Conservation (phyloP, 805 yeast species). For the Torulaspora delbrueckii region DNA sequence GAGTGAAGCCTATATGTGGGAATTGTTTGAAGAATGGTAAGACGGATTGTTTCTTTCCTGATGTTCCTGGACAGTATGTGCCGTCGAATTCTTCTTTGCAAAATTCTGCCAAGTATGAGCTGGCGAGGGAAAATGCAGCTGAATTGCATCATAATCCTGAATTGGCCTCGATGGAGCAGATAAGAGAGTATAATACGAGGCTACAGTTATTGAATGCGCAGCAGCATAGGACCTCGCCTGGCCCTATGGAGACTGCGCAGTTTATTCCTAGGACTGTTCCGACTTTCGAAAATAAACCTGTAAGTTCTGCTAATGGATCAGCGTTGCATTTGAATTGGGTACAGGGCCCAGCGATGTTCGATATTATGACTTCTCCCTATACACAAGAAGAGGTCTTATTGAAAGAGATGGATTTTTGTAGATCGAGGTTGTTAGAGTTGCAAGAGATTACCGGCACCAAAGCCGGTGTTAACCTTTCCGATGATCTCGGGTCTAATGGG, state of each 20-base stretch:
- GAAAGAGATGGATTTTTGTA: slow-evolving; percentile 29
- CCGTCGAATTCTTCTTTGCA: slow-evolving; percentile 17
- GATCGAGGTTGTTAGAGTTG: slow-evolving; percentile 27
- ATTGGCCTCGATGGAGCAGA: slow-evolving; percentile 30
- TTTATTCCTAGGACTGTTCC: slow-evolving; percentile 25
- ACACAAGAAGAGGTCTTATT: slow-evolving; percentile 24
- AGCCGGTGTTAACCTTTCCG: slow-evolving; percentile 17
- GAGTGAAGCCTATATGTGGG: slow-evolving; percentile 40
- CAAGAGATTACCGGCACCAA: slow-evolving; percentile 31
- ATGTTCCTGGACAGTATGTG: slow-evolving; percentile 27
- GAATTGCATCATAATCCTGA: slow-evolving; percentile 21
- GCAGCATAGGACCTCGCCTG: slow-evolving; percentile 18
- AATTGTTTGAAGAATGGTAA: slow-evolving; percentile 34
- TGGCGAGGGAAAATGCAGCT: slow-evolving; percentile 7
- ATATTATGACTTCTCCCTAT: slow-evolving; percentile 23
- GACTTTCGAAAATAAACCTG: slow-evolving; percentile 24
- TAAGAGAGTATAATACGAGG: slow-evolving; percentile 29
- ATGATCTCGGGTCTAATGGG: slow-evolving; percentile 6
- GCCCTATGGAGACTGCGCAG: slow-evolving; percentile 21
- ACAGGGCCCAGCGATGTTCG: slow-evolving; percentile 33
- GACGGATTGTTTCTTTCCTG: slow-evolving; percentile 31
- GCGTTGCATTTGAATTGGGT: slow-evolving; percentile 26
- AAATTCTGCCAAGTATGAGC: slow-evolving; percentile 5
- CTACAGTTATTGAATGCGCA: slow-evolving; percentile 26
- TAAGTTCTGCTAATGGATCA: slow-evolving; percentile 19